Evolutionary conservation across 352 stramenopile genomes (phyloP).

Genomic region (Phytophthora sansomeana): DNA sequence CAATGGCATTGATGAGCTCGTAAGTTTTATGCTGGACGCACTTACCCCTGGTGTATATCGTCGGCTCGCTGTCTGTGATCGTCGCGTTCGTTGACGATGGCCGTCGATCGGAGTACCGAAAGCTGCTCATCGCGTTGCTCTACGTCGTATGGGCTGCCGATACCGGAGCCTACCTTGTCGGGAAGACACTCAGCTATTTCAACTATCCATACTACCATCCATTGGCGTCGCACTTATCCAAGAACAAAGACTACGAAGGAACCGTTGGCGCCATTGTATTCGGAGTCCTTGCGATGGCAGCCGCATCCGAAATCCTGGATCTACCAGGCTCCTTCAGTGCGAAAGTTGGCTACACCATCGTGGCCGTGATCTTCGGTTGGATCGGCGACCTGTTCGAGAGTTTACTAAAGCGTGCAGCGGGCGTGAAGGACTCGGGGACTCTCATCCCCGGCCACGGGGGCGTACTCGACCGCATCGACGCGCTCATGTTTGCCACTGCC

Average conservation of each 20-base stretch:
- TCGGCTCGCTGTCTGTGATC: conserved; percentile 57
- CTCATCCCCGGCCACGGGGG: conserved; percentile 96
- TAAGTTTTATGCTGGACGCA: conserved; percentile 59
- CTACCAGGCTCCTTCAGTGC: conserved; percentile 80
- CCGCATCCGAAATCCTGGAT: conserved; percentile 67
- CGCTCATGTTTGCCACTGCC: conserved; percentile 91
- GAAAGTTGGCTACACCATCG: conserved; percentile 79
- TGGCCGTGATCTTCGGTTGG: conserved; percentile 94
- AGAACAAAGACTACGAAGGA: conserved; percentile 97
- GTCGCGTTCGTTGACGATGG: conserved; percentile 72
- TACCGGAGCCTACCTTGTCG: conserved; percentile 94
- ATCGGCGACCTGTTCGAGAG: conserved; percentile 95
- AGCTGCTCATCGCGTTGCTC: conserved; percentile 71
- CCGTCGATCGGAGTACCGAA: conserved; percentile 56
- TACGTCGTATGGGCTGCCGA: conserved; percentile 88
- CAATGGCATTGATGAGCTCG: conserved; percentile 36
- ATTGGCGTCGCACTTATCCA: conserved; percentile 90
- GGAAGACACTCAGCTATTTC: conserved; percentile 83
- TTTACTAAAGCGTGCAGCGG: conserved; percentile 95
- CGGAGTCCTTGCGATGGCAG: conserved; percentile 87
- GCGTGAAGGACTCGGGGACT: conserved; percentile 94
- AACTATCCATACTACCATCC: conserved; percentile 86
- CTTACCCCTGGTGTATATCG: conserved; percentile 72
- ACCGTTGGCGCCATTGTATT: conserved; percentile 87
- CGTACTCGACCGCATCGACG: conserved; percentile 95